Conservation (phyloP, 345 rosid species). For the Heritiera fomes region DNA sequence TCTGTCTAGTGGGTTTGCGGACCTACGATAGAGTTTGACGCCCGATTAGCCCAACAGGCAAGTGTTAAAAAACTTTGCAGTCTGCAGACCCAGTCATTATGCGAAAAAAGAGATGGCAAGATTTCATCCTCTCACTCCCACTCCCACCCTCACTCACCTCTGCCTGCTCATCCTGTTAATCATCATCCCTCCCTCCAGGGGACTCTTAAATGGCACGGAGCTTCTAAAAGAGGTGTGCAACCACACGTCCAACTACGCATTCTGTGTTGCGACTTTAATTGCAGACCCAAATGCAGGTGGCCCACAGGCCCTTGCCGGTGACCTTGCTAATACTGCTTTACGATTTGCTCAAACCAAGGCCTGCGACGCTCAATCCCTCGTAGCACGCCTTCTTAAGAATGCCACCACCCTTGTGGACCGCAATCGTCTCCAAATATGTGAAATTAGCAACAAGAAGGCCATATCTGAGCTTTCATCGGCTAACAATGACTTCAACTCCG, state of each 20-base stretch:
- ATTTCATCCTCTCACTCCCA: background rate
- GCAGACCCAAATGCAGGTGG: constrained; percentile 27
- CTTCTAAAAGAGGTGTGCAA: constrained; percentile 31
- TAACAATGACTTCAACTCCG: constrained; percentile 30
- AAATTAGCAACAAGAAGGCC: constrained; percentile 14
- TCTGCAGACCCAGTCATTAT: background rate
- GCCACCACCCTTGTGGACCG: background rate
- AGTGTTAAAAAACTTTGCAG: background rate
- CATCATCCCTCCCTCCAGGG: background rate
- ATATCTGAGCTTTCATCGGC: constrained; percentile 8
- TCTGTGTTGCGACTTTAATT: constrained; percentile 23
- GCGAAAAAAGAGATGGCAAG: constrained; percentile 1
- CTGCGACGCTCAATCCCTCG: constrained; percentile 5
- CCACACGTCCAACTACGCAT: constrained; percentile 25
- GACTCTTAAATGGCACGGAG: constrained; percentile 2
- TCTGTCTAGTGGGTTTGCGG: background rate
- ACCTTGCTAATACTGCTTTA: constrained; percentile 27
- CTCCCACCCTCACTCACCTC: background rate
- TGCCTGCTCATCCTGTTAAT: background rate
- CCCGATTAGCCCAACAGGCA: constrained; percentile 1
- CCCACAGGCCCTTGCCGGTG: background rate
- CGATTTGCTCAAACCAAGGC: constrained; percentile 25
- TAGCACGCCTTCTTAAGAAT: constrained; percentile 15
- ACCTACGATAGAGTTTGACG: background rate
- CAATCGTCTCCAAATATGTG: constrained; percentile 26